Evolutionary conservation across 2,329 filamentous ascomycete species (phyloP).

Genomic region (Aspergillus novoparasiticus): DNA sequence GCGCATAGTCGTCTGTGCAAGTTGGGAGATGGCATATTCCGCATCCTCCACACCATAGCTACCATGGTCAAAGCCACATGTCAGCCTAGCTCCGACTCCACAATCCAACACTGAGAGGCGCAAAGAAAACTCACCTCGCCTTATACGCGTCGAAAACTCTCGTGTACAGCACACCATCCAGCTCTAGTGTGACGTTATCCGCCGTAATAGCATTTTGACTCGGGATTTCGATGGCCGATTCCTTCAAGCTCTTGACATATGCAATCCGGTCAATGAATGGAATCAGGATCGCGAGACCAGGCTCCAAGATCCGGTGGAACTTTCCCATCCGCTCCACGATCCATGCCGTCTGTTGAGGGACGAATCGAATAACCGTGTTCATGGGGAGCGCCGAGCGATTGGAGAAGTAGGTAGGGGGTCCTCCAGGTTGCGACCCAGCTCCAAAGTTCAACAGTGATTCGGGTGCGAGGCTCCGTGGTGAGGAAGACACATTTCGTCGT

Average conservation of each 20-base stretch:
- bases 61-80: background rate
- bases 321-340: slow-evolving; percentile 99
- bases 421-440: slow-evolving; percentile 28
- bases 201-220: slow-evolving; percentile 97
- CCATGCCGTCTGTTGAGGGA: slow-evolving; percentile 99
- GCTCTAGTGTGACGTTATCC: slow-evolving; percentile 94
- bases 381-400: slow-evolving; percentile 72
- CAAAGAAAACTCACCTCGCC: slow-evolving; percentile 67
- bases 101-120: slow-evolving; percentile 1
- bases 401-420: slow-evolving; percentile 74
- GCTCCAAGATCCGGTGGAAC: slow-evolving; percentile 90
- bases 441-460: slow-evolving; percentile 37
- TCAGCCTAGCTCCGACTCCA: background rate
- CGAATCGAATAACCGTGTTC: slow-evolving; percentile 94
- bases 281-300: slow-evolving; percentile 83
- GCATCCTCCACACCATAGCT: slow-evolving; percentile 98
- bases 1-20: slow-evolving; percentile 98
- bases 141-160: slow-evolving; percentile 98
- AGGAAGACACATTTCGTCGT: slow-evolving; percentile 34
- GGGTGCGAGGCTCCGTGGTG: slow-evolving; percentile 30
- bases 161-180: slow-evolving; percentile 94
- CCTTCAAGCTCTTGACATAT: slow-evolving; percentile 97
- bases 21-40: slow-evolving; percentile 96
- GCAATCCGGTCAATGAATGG: slow-evolving; percentile 94
- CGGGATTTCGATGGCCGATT: slow-evolving; percentile 93